phyloP scores from a whole-genome alignment of 179 eudicot genomes.

The Drosera spatulata region DNA sequence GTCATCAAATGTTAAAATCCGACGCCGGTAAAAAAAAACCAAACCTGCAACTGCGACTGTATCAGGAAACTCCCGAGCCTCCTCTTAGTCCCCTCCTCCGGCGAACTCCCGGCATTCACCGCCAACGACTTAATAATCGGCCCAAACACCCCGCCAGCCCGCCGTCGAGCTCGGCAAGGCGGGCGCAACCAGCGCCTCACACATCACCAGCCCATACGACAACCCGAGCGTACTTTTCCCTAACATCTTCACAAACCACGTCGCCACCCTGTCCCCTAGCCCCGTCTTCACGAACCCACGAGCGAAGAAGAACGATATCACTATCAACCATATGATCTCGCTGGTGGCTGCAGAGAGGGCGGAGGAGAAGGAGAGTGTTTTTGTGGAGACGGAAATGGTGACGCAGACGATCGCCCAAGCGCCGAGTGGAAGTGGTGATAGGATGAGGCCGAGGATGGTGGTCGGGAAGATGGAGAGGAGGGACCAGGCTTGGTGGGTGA shows the following conservation, averaged over 20 bases:
- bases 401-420: conserved; percentile 55
- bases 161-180: conserved; percentile 79
- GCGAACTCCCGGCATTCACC: conserved; percentile 27
- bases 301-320: conserved; percentile 49
- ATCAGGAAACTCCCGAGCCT: conserved; percentile 47
- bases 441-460: conserved; percentile 40
- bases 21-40: not conserved
- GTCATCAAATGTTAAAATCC: no score
- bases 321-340: conserved; percentile 59
- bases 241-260: conserved; percentile 44
- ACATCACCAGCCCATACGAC: conserved; percentile 46
- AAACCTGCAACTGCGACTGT: conserved; percentile 49
- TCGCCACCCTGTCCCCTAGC: conserved; percentile 48
- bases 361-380: conserved; percentile 39
- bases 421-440: conserved; percentile 49
- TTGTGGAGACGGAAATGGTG: conserved; percentile 26
- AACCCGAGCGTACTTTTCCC: conserved; percentile 50
- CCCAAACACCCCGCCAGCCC: conserved; percentile 54
- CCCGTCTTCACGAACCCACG: conserved; percentile 61
- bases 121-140: conserved; percentile 51
- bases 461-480: conserved; percentile 42
- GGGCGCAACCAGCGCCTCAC: conserved; percentile 39
- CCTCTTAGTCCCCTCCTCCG: conserved; percentile 33
- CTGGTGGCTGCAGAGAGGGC: conserved; percentile 43
- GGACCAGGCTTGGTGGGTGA: conserved; percentile 41